A percentile compares a stretch with the other conserved stretches of the same genome.
These are phyloP conservation scores for Grosmannia clavigera DNA, from an alignment of 2,329 filamentous ascomycete species.

Conservation along the genomic window DNA sequence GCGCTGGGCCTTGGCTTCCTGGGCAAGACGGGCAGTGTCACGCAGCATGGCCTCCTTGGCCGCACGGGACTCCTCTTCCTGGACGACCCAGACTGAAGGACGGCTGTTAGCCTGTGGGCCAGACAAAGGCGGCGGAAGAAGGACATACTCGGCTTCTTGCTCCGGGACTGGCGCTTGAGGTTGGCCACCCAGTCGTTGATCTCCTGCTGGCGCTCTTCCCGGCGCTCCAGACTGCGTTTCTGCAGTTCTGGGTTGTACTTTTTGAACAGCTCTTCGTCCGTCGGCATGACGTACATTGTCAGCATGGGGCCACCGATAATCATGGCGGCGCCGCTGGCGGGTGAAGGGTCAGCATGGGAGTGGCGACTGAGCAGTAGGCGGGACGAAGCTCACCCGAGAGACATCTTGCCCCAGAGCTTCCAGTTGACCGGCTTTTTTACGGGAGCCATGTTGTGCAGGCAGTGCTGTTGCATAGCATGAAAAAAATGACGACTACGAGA, in stretches of 20 bases:
- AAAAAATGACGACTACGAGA: neutral
- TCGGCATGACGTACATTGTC: slow-evolving; percentile 66
- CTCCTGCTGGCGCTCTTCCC: slow-evolving; percentile 65
- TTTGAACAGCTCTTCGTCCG: slow-evolving; percentile 85
- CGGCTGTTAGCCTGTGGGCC: neutral
- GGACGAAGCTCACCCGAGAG: slow-evolving; percentile 44
- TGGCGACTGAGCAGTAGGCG: neutral
- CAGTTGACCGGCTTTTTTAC: slow-evolving; percentile 36
- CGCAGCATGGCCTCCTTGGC: slow-evolving; percentile 24
- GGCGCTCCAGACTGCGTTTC: slow-evolving; percentile 69
- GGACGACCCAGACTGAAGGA: slow-evolving; percentile 35
- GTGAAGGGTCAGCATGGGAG: slow-evolving; percentile 3
- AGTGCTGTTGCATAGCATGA: neutral
- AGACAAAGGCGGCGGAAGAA: neutral
- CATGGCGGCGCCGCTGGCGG: slow-evolving; percentile 52
- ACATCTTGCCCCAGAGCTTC: slow-evolving; percentile 56
- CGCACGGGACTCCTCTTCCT: slow-evolving; percentile 34
- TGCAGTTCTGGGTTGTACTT: slow-evolving; percentile 93
- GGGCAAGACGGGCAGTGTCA: slow-evolving; percentile 23
- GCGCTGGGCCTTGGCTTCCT: slow-evolving; percentile 29
- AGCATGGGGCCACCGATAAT: slow-evolving; percentile 78
- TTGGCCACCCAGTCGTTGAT: slow-evolving; percentile 78
- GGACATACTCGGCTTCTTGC: slow-evolving; percentile 72
- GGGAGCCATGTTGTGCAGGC: neutral
- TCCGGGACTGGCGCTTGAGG: slow-evolving; percentile 82